Conservation (phyloP, 2,329 filamentous ascomycete species). For the Hypoxylon rubiginosum region DNA sequence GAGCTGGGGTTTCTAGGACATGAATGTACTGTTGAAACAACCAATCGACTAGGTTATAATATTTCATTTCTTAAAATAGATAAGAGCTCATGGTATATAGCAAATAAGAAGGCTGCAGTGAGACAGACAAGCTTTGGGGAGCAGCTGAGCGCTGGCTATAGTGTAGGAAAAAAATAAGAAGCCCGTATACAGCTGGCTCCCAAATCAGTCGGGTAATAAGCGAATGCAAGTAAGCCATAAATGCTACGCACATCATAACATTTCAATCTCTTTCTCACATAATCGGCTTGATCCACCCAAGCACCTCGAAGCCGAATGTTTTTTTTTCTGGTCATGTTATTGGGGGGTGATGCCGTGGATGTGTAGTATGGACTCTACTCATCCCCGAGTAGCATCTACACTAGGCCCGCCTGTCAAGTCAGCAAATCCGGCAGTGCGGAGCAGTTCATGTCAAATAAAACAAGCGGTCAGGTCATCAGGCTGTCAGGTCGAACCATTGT, state of each 20-base stretch:
- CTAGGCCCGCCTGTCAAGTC: background rate
- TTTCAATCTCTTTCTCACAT: background rate
- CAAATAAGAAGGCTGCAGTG: background rate
- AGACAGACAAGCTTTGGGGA: background rate
- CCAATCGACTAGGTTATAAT: background rate
- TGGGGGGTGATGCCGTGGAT: background rate
- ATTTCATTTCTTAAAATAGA: no score
- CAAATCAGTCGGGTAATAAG: slow-evolving; percentile 21
- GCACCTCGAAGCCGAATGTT: background rate
- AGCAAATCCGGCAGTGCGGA: background rate
- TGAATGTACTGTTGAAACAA: background rate
- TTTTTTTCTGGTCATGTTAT: background rate
- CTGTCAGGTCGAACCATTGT: background rate
- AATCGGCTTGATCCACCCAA: background rate
- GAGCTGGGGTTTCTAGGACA: no score
- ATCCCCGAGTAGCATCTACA: background rate
- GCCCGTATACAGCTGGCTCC: background rate
- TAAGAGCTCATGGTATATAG: no score
- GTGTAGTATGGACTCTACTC: background rate
- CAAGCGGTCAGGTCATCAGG: background rate
- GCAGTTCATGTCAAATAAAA: slow-evolving; percentile 3
- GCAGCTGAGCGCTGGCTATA: background rate
- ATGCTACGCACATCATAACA: slow-evolving; percentile 21
- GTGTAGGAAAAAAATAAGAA: background rate
- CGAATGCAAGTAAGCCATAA: slow-evolving; percentile 21